Percentiles rank a stretch among this genome's conserved stretches.
Evolutionary conservation across 371 early-diverging fungal genomes (phyloP).

Genomic region (Nematocida major): DNA sequence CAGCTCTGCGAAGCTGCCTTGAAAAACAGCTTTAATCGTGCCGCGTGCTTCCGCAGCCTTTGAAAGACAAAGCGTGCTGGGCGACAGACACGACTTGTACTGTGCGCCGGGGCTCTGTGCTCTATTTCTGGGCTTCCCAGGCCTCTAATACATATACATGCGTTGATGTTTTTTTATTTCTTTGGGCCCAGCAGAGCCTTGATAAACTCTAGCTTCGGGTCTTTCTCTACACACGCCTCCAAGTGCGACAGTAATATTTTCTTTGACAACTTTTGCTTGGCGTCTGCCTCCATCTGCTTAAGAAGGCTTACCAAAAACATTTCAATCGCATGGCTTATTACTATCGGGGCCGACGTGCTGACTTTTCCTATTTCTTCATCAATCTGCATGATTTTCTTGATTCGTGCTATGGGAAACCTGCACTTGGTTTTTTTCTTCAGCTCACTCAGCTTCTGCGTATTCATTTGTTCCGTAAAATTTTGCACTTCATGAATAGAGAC

Average conservation of each 20-base stretch:
- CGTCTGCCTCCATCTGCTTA: slow-evolving; percentile 26
- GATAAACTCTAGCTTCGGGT: slow-evolving; percentile 31
- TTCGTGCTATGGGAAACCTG: slow-evolving; percentile 71
- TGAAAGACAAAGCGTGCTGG: no score
- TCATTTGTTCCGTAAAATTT: slow-evolving; percentile 37
- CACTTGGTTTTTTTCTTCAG: slow-evolving; percentile 58
- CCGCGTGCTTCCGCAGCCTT: no score
- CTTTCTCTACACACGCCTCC: slow-evolving; percentile 1
- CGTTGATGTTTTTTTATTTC: slow-evolving; percentile 15
- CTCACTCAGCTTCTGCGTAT: slow-evolving; percentile 32
- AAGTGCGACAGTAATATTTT: slow-evolving; percentile 33
- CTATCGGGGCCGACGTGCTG: slow-evolving; percentile 85
- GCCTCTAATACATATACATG: neutral
- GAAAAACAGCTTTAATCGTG: no score
- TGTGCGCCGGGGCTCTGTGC: no score
- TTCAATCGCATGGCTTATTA: slow-evolving; percentile 73
- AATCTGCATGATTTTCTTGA: slow-evolving; percentile 97
- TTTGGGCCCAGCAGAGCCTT: neutral
- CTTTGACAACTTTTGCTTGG: slow-evolving; percentile 42
- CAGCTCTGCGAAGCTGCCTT: no score
- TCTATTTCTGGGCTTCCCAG: no score
- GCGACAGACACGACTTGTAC: no score
- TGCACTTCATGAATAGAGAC: slow-evolving; percentile 24
- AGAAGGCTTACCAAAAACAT: slow-evolving; percentile 60
- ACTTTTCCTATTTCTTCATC: slow-evolving; percentile 99